These are phyloP conservation scores for Penicillium paneum DNA, from an alignment of 2,329 filamentous ascomycete genomes.

Conservation along the genomic window DNA sequence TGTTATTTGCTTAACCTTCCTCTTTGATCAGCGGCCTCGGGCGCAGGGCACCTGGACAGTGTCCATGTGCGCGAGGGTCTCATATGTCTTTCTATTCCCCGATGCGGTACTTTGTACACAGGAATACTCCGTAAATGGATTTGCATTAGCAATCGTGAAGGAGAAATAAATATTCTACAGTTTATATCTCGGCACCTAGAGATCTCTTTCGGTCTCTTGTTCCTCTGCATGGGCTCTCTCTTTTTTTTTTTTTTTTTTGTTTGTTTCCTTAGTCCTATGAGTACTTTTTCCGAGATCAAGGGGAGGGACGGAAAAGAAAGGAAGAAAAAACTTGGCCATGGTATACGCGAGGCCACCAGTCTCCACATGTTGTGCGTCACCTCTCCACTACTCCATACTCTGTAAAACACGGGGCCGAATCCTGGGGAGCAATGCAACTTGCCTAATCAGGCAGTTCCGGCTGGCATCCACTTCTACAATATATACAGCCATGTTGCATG, in stretches of 20 bases:
- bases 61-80: neutral
- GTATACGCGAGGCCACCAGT: too few relatives aligned
- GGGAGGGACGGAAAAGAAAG: too few relatives aligned
- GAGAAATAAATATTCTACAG: neutral
- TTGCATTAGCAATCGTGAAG: neutral
- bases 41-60: neutral
- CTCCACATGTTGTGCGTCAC: too few relatives aligned
- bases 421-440: neutral
- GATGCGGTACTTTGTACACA: neutral
- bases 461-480: neutral
- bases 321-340: too few relatives aligned
- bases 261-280: too few relatives aligned
- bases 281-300: too few relatives aligned
- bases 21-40: too few relatives aligned
- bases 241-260: too few relatives aligned
- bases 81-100: neutral
- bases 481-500: neutral
- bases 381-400: too few relatives aligned
- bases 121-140: neutral
- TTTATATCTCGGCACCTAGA: neutral
- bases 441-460: neutral
- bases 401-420: too few relatives aligned
- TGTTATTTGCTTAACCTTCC: neutral
- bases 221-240: too few relatives aligned
- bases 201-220: too few relatives aligned